Evolutionary conservation across 1,284 basidiomycete genomes (phyloP).

Genomic region (Microbotryomycetes sp.): DNA sequence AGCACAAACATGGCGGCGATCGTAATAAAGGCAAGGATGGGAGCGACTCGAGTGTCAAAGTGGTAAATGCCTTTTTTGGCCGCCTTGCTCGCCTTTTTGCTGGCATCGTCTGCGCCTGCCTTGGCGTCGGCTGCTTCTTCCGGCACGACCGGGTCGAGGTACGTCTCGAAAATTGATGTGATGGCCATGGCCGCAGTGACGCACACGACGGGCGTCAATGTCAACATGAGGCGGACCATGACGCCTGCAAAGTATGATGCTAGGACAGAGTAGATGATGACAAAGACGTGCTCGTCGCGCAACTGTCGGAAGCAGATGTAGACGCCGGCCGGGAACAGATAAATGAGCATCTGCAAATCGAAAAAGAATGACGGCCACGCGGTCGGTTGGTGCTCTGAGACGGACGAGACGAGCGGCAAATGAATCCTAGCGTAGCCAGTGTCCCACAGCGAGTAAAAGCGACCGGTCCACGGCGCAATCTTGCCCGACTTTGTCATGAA

Average conservation of each 20-base stretch:
- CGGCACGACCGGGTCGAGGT: constrained; percentile 57
- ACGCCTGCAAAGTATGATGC: constrained; percentile 98
- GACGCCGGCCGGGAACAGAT: constrained; percentile 95
- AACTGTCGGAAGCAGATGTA: constrained; percentile 88
- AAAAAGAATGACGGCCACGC: constrained; percentile 99
- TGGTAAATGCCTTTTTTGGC: constrained; percentile 62
- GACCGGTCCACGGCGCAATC: constrained; percentile 98
- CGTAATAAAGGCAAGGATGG: constrained; percentile 67
- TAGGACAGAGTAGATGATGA: constrained; percentile 95
- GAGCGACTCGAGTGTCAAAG: constrained; percentile 69
- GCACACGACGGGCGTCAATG: constrained; percentile 85
- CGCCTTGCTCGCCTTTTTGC: constrained; percentile 23
- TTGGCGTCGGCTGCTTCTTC: constrained; percentile 29
- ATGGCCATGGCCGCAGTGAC: constrained; percentile 85
- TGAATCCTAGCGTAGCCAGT: constrained; percentile 72
- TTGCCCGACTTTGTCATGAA: constrained; percentile 81
- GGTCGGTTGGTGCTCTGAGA: constrained; percentile 99
- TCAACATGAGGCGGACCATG: constrained; percentile 95
- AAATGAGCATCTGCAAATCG: constrained; percentile 96
- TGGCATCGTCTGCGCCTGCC: constrained; percentile 39
- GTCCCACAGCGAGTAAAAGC: constrained; percentile 99
- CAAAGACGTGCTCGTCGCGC: constrained; percentile 94
- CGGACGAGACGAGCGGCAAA: constrained; percentile 81
- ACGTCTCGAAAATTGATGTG: constrained; percentile 80
- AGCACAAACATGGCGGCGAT: constrained; percentile 79